Base-by-base conservation (phyloP, 345 rosid species). In the Eucalyptus victrix region DNA sequence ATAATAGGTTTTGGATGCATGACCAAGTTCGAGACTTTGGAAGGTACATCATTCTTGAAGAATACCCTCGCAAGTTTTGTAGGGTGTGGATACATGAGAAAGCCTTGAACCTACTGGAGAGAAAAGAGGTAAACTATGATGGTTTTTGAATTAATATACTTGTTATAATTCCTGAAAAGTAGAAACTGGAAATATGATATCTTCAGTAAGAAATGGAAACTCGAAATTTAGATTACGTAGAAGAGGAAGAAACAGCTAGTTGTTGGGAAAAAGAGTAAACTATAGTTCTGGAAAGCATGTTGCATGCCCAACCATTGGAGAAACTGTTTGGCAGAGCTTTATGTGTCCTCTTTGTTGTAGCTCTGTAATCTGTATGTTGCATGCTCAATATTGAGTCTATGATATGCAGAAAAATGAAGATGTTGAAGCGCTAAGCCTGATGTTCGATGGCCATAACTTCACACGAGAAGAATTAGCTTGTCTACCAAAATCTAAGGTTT, bases 271-370 rank as follows among this genome's bases (percentile, higher is more conserved):
- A 62, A 3, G 4, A 13, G 69, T 12, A 15, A 3, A 7, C 17
- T 1, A 62, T 28, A 62, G 8, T 62, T 30, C 17, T 30, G 9
- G 34, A 30, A 62, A 62, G 2, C 4, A 30, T 2, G 34, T 30
- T 1, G 72, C 34, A 16, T 1, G 34, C 72, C 2, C 17, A 62
- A 62, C 2, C 69, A 62, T 13, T 30, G 17, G 32, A 62, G 17
- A 62, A 62, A 62, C 2, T 13, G 4, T 62, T 30, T 13, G 34
- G 2, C 5, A 13, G 1, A 0, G n/a, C 9, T 65, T 47, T 4
- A 47, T 12, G 18, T 6, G 37, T n/a, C 18, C 21, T 65, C 10
- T 16, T 9, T n/a, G 11, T 8, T 15, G 40, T 62, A 62, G 69
- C 32, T 62, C 17, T 30, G 34, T 62, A 13, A 26, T 1, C 17